These are phyloP conservation scores for Syzygium malaccense DNA, from an alignment of 441 rosid genomes.

Conservation along the genomic window DNA sequence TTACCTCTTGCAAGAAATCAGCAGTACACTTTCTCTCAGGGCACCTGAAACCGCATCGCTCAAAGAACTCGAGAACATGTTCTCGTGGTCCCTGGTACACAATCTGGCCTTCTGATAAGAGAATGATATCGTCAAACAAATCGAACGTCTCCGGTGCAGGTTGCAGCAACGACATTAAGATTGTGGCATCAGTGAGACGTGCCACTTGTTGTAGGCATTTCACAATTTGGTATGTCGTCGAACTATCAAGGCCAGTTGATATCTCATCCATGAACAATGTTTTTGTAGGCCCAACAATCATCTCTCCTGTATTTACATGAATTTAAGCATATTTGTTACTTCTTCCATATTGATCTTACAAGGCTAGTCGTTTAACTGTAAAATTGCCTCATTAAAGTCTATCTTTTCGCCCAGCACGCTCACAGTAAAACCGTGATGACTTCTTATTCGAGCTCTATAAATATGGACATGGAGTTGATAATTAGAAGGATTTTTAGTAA, in stretches of 20 bases:
- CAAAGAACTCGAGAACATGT: constrained; percentile 62
- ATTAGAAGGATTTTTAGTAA: not conserved
- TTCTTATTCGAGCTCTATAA: not conserved
- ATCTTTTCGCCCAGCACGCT: not conserved
- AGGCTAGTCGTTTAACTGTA: not conserved
- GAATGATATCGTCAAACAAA: constrained; percentile 75
- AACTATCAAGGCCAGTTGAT: constrained; percentile 91
- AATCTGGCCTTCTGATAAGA: constrained; percentile 72
- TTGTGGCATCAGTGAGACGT: constrained; percentile 68
- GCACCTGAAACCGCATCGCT: constrained; percentile 63
- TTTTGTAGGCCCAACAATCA: constrained; percentile 94
- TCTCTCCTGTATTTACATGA: constrained; percentile 47
- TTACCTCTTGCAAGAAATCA: constrained; percentile 90
- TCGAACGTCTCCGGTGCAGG: constrained; percentile 92
- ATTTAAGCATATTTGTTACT: not conserved
- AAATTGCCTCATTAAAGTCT: too few species aligned
- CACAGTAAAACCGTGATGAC: not conserved
- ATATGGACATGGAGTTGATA: not conserved
- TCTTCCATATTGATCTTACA: not conserved
- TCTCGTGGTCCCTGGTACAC: constrained; percentile 87
- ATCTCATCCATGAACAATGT: constrained; percentile 89
- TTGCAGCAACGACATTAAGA: constrained; percentile 73
- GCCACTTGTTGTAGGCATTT: constrained; percentile 87
- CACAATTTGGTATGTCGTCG: constrained; percentile 77
- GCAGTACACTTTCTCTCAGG: constrained; percentile 90